phyloP scores from a whole-genome alignment of 1,139 yeast genomes.

The Sugiyamaella japonica region DNA sequence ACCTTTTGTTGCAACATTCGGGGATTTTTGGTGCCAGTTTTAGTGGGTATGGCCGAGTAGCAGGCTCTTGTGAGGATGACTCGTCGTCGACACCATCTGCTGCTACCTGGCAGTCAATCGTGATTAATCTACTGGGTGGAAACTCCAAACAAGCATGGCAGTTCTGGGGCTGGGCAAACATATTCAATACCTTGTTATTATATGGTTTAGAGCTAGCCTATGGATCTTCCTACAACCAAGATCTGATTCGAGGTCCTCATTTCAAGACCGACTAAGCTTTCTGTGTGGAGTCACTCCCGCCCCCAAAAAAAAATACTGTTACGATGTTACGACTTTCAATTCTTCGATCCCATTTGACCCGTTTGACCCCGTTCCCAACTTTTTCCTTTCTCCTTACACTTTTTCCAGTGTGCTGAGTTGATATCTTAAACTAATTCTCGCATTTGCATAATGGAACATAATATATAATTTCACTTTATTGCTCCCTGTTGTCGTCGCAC shows the following conservation, averaged over 20 bases:
- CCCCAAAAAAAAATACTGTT: background rate
- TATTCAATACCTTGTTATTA: constrained; percentile 72
- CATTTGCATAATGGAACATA: constrained; percentile 13
- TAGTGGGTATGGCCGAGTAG: constrained; percentile 14
- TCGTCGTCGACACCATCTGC: constrained; percentile 15
- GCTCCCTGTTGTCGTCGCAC: too few relatives aligned
- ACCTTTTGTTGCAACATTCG: constrained; percentile 84
- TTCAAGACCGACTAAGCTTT: constrained; percentile 36
- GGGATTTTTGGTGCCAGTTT: constrained; percentile 48
- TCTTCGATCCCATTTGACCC: background rate
- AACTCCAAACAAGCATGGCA: constrained; percentile 65
- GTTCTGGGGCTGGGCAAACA: constrained; percentile 96
- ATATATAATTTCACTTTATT: background rate
- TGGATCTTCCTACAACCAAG: constrained; percentile 38
- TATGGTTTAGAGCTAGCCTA: constrained; percentile 71
- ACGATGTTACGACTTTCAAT: background rate
- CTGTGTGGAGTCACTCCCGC: background rate
- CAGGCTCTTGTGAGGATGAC: constrained; percentile 11
- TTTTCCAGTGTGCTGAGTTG: background rate
- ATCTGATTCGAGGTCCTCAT: constrained; percentile 36
- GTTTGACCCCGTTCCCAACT: background rate
- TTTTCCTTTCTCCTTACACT: background rate
- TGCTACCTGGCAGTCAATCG: constrained; percentile 27
- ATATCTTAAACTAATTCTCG: constrained; percentile 4
- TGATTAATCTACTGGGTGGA: constrained; percentile 48